Evolutionary conservation across 2,329 filamentous ascomycete genomes (phyloP).

Genomic region (Herpomyces periplanetae): DNA sequence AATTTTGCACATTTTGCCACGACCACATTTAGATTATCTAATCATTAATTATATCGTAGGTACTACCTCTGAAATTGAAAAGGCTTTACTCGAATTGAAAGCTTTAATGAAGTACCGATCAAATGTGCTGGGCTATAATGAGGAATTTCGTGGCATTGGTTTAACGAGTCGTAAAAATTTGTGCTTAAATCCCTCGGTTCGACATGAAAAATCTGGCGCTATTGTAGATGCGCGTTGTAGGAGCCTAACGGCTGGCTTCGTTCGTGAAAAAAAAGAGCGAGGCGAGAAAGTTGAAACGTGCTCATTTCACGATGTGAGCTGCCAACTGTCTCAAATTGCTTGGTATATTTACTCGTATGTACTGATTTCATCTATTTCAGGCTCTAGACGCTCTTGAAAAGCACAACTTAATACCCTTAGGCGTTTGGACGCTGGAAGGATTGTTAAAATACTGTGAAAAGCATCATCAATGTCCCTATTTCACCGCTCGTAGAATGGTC

Average conservation of each 20-base stretch:
- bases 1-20: too few relatives aligned
- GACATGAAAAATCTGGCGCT: slow-evolving; percentile 68
- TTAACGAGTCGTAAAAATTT: slow-evolving; percentile 88
- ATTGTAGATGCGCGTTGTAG: slow-evolving; percentile 85
- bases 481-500: slow-evolving; percentile 74
- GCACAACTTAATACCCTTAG: slow-evolving; percentile 68
- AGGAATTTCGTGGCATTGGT: slow-evolving; percentile 71
- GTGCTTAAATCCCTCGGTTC: slow-evolving; percentile 79
- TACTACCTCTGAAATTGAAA: slow-evolving; percentile 98
- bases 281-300: slow-evolving; percentile 82
- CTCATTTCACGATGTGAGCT: slow-evolving; percentile 57
- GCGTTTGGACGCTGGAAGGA: slow-evolving; percentile 76
- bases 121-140: slow-evolving; percentile 49
- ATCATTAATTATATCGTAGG: slow-evolving; percentile 8
- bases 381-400: slow-evolving; percentile 82
- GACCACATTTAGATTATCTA: not conserved
- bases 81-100: slow-evolving; percentile 64
- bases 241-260: slow-evolving; percentile 75
- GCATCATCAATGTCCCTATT: slow-evolving; percentile 89
- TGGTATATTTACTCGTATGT: slow-evolving; percentile 4
- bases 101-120: slow-evolving; percentile 76
- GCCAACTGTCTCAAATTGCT: not conserved
- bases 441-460: slow-evolving; percentile 64
- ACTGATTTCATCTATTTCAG: slow-evolving; percentile 8
- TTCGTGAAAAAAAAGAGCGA: slow-evolving; percentile 83